Evolutionary conservation across 345 rosid genomes (phyloP), one percentile per base, ranked within the genome.

Genomic region (Citrus inodora): DNA sequence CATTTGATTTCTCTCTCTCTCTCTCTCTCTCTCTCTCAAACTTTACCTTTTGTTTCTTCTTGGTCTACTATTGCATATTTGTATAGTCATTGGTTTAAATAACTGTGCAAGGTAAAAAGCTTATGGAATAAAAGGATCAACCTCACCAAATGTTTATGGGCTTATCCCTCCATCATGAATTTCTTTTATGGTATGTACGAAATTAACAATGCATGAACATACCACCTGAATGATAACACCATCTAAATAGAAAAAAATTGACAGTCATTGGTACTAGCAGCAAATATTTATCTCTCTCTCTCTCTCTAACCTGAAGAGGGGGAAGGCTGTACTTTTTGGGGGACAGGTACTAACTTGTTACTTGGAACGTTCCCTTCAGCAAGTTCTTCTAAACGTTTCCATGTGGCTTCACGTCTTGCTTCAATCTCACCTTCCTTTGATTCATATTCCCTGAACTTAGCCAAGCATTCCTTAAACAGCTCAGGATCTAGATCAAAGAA

Each of bases 311-410:
- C 80, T 74, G 77, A 64, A 62, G 77, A 42, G 35, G 63, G 78
- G 79, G 37, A 60, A 72, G 42, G 74, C 66, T 76, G 82, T 79
- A 42, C 59, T 32, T 25, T 85, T 60, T 28, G 64, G 14, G 82
- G 73, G 65, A 79, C 75, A 35, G 60, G 80, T 72, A 79, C 81
- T 22, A 83, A 75, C 74, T 81, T 80, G 14, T 80, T 75, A 65
- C 69, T 80, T 21, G 80, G 56, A 33, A 77, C 74, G 66, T 77
- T 80, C 77, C 77, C 79, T 25, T 76, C 70, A 2, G 90, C 93
- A 22, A 87, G 75, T 80, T 89, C 95, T 88, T 89, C 93, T 87
- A 91, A 77, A 21, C 87, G 88, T 76, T 84, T 89, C 95, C 95
- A 91, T 55, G 88, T 83, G 59, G 88, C 84, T 82, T 89, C 88